Conservation (phyloP, 768 basidiomycete species). For the Psilocybe subaeruginosa region DNA sequence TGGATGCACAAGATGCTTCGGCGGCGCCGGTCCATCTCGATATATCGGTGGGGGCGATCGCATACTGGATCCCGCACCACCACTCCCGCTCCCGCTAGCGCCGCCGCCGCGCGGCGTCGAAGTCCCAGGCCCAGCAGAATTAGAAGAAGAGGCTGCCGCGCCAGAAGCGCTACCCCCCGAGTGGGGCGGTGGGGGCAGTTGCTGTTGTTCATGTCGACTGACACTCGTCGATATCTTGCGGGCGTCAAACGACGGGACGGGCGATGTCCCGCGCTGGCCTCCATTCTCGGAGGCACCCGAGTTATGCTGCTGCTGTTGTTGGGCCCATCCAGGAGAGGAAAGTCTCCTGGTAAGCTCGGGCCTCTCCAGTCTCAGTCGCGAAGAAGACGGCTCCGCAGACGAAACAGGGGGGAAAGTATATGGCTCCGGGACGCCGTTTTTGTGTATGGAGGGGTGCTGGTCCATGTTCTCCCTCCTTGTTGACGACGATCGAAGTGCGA, state of each 20-base stretch:
- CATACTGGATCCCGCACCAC: constrained; percentile 19
- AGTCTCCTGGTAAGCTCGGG: constrained; percentile 34
- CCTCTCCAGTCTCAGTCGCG: constrained; percentile 18
- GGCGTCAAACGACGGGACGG: constrained; percentile 36
- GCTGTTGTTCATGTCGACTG: constrained; percentile 50
- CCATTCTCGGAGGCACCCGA: constrained; percentile 37
- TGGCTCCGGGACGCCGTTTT: constrained; percentile 17
- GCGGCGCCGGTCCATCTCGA: constrained; percentile 22
- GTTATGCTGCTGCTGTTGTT: background rate
- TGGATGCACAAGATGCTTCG: constrained; percentile 4
- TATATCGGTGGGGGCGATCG: constrained; percentile 37
- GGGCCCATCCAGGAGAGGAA: constrained; percentile 44
- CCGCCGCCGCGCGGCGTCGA: background rate
- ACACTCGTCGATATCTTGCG: constrained; percentile 53
- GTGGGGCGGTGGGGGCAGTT: constrained; percentile 26
- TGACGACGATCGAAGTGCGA: constrained; percentile 33
- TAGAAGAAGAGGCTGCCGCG: background rate
- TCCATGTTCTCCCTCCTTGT: constrained; percentile 4
- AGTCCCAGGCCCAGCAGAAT: background rate
- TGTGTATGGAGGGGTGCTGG: background rate
- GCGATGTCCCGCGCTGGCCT: constrained; percentile 47
- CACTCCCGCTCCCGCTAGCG: background rate
- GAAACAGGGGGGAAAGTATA: constrained; percentile 50
- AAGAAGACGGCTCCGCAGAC: constrained; percentile 12
- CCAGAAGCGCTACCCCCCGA: background rate